Conservation (phyloP, 2,329 filamentous ascomycete genomes). For the Westerdykella sp. region DNA sequence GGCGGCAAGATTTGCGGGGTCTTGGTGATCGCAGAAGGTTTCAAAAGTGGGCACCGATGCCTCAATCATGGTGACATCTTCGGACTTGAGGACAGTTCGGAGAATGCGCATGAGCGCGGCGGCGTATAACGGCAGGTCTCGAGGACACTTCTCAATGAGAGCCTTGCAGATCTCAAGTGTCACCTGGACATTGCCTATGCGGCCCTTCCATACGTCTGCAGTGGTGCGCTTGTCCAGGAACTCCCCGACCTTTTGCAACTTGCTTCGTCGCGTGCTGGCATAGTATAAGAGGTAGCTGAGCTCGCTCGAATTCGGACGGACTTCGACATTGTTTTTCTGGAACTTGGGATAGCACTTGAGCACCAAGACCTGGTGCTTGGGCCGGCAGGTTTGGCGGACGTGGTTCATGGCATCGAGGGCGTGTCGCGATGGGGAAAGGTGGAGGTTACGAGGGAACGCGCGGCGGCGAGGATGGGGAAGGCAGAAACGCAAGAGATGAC, state of each 20-base stretch:
- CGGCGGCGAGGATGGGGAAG: not conserved
- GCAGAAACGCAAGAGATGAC: too few species aligned
- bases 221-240: constrained; percentile 94
- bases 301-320: constrained; percentile 94
- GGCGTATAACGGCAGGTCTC: constrained; percentile 85
- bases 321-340: constrained; percentile 78
- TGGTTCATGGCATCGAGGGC: constrained; percentile 44
- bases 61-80: constrained; percentile 88
- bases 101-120: constrained; percentile 79
- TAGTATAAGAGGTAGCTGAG: constrained; percentile 97
- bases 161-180: constrained; percentile 88
- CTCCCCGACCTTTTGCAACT: constrained; percentile 90
- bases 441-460: not conserved
- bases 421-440: too few species aligned
- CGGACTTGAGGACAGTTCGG: constrained; percentile 72
- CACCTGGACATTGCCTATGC: constrained; percentile 89
- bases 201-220: constrained; percentile 80
- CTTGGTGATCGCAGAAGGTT: constrained; percentile 82
- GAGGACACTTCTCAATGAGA: constrained; percentile 85
- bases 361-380: constrained; percentile 94
- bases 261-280: constrained; percentile 85
- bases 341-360: constrained; percentile 94
- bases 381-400: constrained; percentile 61
- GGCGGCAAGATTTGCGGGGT: constrained; percentile 75
- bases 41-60: constrained; percentile 82